Evolutionary conservation across 73 alveolate species (phyloP).

Genomic region (Paramecium biaurelia): DNA sequence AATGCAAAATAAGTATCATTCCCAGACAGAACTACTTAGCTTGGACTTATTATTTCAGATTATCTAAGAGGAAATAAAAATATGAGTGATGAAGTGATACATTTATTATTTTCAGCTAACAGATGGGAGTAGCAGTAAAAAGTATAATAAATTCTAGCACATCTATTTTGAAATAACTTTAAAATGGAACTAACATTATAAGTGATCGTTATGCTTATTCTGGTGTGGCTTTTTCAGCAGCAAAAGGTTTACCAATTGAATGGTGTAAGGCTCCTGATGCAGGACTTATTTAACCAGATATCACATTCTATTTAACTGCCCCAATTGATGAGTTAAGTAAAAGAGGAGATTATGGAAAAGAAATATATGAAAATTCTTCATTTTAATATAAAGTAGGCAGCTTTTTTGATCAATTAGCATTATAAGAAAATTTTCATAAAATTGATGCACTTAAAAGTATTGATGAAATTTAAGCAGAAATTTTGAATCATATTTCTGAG

Average conservation of each 20-base stretch:
- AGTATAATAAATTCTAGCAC: slow-evolving; percentile 7
- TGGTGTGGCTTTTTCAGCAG: slow-evolving; percentile 91
- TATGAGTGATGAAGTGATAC: slow-evolving; percentile 81
- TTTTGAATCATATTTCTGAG: background rate
- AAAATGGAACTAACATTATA: slow-evolving; percentile 71
- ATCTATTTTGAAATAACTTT: slow-evolving; percentile 54
- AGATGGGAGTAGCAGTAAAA: slow-evolving; percentile 81
- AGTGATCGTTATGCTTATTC: slow-evolving; percentile 89
- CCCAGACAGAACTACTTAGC: slow-evolving; percentile 75
- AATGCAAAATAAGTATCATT: slow-evolving; percentile 53
- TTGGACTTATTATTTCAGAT: slow-evolving; percentile 74
- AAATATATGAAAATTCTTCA: slow-evolving; percentile 80
- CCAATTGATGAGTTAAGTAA: slow-evolving; percentile 59
- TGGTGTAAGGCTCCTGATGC: slow-evolving; percentile 84
- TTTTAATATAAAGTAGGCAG: slow-evolving; percentile 76
- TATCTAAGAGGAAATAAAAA: slow-evolving; percentile 70
- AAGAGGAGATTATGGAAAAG: slow-evolving; percentile 84
- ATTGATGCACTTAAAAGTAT: slow-evolving; percentile 65
- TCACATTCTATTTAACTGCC: slow-evolving; percentile 72
- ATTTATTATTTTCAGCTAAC: slow-evolving; percentile 84
- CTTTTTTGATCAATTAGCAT: slow-evolving; percentile 58
- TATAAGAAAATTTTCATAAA: slow-evolving; percentile 59
- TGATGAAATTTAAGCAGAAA: slow-evolving; percentile 43
- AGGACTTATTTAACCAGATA: slow-evolving; percentile 85
- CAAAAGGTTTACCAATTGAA: slow-evolving; percentile 82